Percentiles rank a stretch among this genome's conserved stretches.
Conservation (phyloP, 2,329 filamentous ascomycete genomes). For the Verticillium longisporum region DNA sequence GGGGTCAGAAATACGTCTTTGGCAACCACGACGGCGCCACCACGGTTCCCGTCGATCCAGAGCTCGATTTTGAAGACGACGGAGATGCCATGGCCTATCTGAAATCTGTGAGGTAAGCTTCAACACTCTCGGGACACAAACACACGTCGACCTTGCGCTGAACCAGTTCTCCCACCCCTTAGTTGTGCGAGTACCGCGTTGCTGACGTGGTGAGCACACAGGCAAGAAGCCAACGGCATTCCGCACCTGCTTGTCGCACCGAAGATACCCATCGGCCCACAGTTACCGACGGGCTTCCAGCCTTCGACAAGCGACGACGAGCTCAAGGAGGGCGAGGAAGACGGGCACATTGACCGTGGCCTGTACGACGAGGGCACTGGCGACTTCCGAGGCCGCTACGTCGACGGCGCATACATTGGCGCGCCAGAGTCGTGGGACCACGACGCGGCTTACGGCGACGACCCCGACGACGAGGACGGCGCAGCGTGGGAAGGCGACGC, state of each 20-base stretch:
- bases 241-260: constrained; percentile 65
- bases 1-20: constrained; percentile 67
- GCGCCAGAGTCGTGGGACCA: constrained; percentile 32
- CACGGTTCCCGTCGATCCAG: constrained; percentile 41
- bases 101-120: constrained; percentile 60
- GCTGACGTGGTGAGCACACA: constrained; percentile 51
- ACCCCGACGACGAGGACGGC: constrained; percentile 18
- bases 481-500: constrained; percentile 10
- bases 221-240: constrained; percentile 67
- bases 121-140: background rate
- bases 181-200: constrained; percentile 10
- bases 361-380: constrained; percentile 43
- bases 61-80: constrained; percentile 61
- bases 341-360: constrained; percentile 25
- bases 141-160: background rate
- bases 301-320: constrained; percentile 11
- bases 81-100: constrained; percentile 65
- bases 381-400: constrained; percentile 59
- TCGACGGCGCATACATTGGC: constrained; percentile 74
- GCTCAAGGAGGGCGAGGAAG: constrained; percentile 18
- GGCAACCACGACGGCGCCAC: constrained; percentile 47
- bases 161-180: constrained; percentile 5
- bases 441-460: constrained; percentile 14
- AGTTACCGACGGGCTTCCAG: constrained; percentile 33
- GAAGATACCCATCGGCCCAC: constrained; percentile 44